A percentile compares a stretch with the other conserved stretches of the same genome.
These are phyloP conservation scores for Pichia scutulata DNA, from an alignment of 805 yeast species.

Conservation along the genomic window DNA sequence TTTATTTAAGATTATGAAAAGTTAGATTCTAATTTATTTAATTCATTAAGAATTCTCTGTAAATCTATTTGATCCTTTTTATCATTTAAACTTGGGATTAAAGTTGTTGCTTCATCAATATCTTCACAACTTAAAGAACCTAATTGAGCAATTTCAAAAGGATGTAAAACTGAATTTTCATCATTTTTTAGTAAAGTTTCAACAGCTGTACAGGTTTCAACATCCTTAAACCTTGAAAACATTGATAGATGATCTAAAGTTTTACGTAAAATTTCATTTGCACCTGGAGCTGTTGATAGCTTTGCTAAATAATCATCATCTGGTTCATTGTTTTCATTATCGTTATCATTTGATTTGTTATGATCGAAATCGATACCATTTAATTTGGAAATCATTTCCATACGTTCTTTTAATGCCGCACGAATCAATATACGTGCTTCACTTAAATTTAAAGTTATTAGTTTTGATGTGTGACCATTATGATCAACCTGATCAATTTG, in stretches of 20 bases:
- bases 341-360: slow-evolving; percentile 18
- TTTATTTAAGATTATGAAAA: slow-evolving; percentile 16
- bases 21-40: slow-evolving; percentile 54
- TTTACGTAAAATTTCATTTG: slow-evolving; percentile 83
- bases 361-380: slow-evolving; percentile 26
- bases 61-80: slow-evolving; percentile 83
- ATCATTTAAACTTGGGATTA: slow-evolving; percentile 77
- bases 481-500: slow-evolving; percentile 73
- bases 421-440: slow-evolving; percentile 87
- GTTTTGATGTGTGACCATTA: slow-evolving; percentile 66
- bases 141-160: slow-evolving; percentile 89
- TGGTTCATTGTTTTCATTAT: slow-evolving; percentile 19
- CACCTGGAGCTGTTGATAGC: slow-evolving; percentile 58
- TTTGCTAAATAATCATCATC: slow-evolving; percentile 44
- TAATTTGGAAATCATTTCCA: slow-evolving; percentile 39
- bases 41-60: slow-evolving; percentile 80
- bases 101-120: slow-evolving; percentile 90
- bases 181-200: slow-evolving; percentile 72
- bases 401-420: slow-evolving; percentile 77
- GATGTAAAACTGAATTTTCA: slow-evolving; percentile 76
- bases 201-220: slow-evolving; percentile 88
- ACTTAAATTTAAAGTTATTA: slow-evolving; percentile 79
- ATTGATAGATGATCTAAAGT: slow-evolving; percentile 79
- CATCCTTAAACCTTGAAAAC: slow-evolving; percentile 86
- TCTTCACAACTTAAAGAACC: slow-evolving; percentile 88